A percentile compares a stretch with the other conserved stretches of the same genome.
These are phyloP conservation scores for Solidago caesia DNA, from an alignment of 129 eudicot genomes.

Conservation along the genomic window DNA sequence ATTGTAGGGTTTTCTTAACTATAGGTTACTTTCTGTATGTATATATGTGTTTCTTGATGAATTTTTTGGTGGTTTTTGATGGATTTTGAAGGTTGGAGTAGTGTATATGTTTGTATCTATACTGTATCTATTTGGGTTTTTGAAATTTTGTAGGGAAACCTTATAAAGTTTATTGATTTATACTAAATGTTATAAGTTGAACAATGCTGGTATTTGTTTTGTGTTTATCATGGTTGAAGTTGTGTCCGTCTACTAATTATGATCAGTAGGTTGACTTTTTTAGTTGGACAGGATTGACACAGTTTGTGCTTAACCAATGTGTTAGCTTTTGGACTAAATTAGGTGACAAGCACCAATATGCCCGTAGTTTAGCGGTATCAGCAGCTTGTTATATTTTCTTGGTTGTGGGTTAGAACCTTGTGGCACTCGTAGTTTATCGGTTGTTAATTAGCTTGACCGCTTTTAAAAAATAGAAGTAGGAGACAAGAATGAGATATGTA, in stretches of 20 bases:
- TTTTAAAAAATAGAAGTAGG: not conserved
- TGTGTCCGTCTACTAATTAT: not conserved
- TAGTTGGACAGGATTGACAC: not conserved
- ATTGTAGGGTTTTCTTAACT: conserved; percentile 2
- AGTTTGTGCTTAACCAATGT: not conserved
- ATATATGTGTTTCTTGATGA: conserved; percentile 11
- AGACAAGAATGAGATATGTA: not conserved
- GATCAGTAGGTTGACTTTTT: conserved; percentile 13
- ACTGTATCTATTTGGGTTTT: conserved; percentile 1
- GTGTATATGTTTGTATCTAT: conserved; percentile 5
- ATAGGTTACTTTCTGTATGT: not conserved
- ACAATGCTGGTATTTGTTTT: conserved; percentile 25
- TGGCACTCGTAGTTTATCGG: not conserved
- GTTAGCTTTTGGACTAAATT: not conserved
- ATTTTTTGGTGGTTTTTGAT: not conserved
- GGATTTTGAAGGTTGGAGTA: not conserved
- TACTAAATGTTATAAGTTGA: not conserved
- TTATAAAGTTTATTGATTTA: not conserved
- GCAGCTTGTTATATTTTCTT: not conserved
- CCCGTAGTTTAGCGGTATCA: too few relatives aligned
- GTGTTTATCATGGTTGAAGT: conserved; percentile 5
- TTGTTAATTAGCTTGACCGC: not conserved
- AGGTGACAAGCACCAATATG: too few relatives aligned
- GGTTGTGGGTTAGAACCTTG: not conserved
- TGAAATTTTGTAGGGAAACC: conserved; percentile 1